Evolutionary conservation across 2,329 filamentous ascomycete species (phyloP), one percentile per base, ranked within the genome.

Genomic region (Trichoderma sp.): DNA sequence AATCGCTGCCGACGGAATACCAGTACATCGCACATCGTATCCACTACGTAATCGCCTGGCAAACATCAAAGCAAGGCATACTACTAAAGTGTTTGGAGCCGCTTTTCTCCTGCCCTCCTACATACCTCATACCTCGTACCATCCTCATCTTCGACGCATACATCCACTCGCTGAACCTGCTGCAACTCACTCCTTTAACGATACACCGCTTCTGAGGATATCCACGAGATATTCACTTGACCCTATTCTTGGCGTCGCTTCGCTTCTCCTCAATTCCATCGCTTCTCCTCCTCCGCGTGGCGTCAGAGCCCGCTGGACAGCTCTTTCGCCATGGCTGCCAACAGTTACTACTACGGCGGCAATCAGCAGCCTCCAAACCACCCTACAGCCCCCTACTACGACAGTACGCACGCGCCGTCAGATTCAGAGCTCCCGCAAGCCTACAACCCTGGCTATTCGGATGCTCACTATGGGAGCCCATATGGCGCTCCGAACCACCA

Each of bases 271-370:
- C 53, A 29, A 38, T 60, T 31, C 56, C 33, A 27, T 71, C 12
- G 18, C 7, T 29, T 69, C n/a, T 59, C 4, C 71, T 31, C 29
- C 56, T 72, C 56, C 35, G 33, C 74, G 67, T 60, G 53, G 62
- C 33, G 27, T 16, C 50, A 74, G 63, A 71, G 75, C 56, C 56
- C 45, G 71, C 50, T 50, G 60, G 41, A 64, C 62, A 33, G 53
- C 75, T 53, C 77, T 73, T 76, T 77, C 82, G 86, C 71, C 79
- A 92, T 93, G 91, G 88, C 91, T 62, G 87, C 89, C 85, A 89
- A 91, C 85, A 90, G 93, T 80, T 94, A 94, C 84, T 93, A 93
- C 79, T 78, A 84, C 76, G 81, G 80, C 84, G 86, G 88, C 79
- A 68, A 66, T 24, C 67, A 67, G 21, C 83, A 79, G 77, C 81